Conservation (phyloP, 2,329 filamentous ascomycete species). For the Colletotrichum sp. region DNA sequence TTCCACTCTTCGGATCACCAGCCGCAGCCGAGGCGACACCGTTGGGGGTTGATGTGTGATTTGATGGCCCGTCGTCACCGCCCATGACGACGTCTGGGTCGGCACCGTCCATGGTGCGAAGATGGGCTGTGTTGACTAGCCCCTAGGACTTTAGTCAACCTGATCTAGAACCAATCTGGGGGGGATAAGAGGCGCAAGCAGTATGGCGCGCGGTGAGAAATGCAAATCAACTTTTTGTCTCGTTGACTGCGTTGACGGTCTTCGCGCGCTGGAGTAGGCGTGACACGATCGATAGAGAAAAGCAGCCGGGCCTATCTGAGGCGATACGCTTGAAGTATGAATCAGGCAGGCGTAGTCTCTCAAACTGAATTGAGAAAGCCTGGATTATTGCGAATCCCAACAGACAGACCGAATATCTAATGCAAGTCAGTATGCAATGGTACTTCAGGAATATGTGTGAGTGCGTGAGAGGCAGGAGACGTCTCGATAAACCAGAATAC, state of each 20-base stretch:
- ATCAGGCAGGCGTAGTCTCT: background rate
- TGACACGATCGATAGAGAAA: background rate
- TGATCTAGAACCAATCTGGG: background rate
- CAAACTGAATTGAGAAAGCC: background rate
- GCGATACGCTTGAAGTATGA: background rate
- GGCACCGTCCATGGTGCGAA: slow-evolving; percentile 7
- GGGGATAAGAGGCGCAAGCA: background rate
- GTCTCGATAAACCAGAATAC: background rate
- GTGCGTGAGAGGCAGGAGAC: background rate
- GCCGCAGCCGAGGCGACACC: slow-evolving; percentile 26
- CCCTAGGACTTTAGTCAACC: background rate
- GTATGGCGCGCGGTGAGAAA: background rate
- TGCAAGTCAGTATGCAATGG: background rate
- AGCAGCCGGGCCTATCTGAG: background rate
- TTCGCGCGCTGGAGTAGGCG: background rate
- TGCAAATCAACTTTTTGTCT: background rate
- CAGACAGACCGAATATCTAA: background rate
- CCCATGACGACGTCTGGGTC: slow-evolving; percentile 39
- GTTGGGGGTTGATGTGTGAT: slow-evolving; percentile 43
- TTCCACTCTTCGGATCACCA: slow-evolving; percentile 17
- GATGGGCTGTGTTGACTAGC: background rate
- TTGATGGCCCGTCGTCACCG: slow-evolving; percentile 47
- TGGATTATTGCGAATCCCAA: background rate
- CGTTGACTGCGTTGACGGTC: background rate
- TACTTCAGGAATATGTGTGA: background rate